These are phyloP conservation scores for Ceriops zippeliana DNA, from an alignment of 345 rosid genomes.

Conservation along the genomic window DNA sequence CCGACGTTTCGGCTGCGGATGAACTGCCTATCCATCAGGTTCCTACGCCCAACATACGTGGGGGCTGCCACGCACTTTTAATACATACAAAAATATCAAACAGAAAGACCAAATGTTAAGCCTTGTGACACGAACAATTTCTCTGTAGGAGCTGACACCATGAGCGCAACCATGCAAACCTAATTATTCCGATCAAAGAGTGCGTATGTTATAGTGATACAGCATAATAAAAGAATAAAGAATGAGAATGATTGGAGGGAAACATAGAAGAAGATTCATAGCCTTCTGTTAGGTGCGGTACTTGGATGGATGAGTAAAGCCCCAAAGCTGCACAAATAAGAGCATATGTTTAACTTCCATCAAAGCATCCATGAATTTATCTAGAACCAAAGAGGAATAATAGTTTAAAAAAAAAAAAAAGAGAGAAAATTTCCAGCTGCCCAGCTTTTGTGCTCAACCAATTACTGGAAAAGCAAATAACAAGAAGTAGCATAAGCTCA, in stretches of 20 bases:
- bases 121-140: too few relatives aligned
- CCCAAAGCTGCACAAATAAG: slow-evolving; percentile 73
- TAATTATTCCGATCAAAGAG: background rate
- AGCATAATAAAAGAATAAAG: slow-evolving; percentile 19
- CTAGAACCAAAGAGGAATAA: background rate
- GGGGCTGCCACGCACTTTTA: too few relatives aligned
- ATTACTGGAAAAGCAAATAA: slow-evolving; percentile 4
- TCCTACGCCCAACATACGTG: too few relatives aligned
- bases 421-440: background rate
- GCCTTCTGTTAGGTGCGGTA: slow-evolving; percentile 30
- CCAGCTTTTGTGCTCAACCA: background rate
- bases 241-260: slow-evolving; percentile 1
- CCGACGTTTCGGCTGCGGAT: too few relatives aligned
- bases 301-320: slow-evolving; percentile 59
- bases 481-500: background rate
- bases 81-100: too few relatives aligned
- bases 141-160: too few relatives aligned
- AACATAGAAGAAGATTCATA: slow-evolving; percentile 1
- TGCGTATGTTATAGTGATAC: background rate
- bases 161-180: background rate
- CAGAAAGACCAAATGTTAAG: too few relatives aligned
- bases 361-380: background rate
- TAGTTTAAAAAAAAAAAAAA: background rate
- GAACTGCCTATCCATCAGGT: too few relatives aligned
- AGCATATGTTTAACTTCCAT: background rate